Conservation (phyloP, 2,329 filamentous ascomycete genomes). For the Colletotrichum echinochloae region DNA sequence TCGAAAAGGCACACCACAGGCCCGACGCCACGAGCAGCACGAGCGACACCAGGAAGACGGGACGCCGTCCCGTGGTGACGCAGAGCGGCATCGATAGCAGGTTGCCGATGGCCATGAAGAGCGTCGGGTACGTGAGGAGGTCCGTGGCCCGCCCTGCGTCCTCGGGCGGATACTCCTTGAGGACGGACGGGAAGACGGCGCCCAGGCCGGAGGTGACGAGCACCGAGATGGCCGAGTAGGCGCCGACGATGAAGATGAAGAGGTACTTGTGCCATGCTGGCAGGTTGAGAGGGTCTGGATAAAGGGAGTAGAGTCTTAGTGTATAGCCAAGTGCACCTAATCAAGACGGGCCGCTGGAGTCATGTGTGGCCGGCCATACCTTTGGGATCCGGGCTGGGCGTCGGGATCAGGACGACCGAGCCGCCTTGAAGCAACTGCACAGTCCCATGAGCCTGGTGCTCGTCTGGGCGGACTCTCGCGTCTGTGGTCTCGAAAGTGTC, state of each 20-base stretch:
- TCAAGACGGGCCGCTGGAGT: background rate
- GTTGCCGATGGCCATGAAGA: constrained; percentile 48
- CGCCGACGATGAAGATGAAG: constrained; percentile 42
- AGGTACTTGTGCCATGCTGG: constrained; percentile 44
- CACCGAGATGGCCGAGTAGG: constrained; percentile 38
- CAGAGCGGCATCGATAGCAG: constrained; percentile 50
- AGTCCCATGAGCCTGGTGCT: constrained; percentile 13
- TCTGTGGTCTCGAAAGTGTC: background rate
- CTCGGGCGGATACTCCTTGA: constrained; percentile 39
- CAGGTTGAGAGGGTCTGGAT: constrained; percentile 45
- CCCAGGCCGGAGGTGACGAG: constrained; percentile 41
- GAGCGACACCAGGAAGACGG: constrained; percentile 47
- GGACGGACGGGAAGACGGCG: constrained; percentile 36
- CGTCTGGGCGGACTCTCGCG: background rate
- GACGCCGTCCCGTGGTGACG: constrained; percentile 48
- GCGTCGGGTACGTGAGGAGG: constrained; percentile 49
- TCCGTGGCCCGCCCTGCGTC: constrained; percentile 38
- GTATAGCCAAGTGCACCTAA: too few species aligned
- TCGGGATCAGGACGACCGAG: constrained; percentile 44
- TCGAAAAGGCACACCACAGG: constrained; percentile 37
- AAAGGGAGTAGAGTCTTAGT: background rate
- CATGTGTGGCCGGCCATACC: constrained; percentile 28
- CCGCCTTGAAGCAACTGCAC: constrained; percentile 22
- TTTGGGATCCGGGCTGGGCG: constrained; percentile 43
- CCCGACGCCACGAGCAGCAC: constrained; percentile 45